These are phyloP conservation scores for Ophiostoma triangulosporum DNA, from an alignment of 2,329 filamentous ascomycete genomes.

Conservation along the genomic window DNA sequence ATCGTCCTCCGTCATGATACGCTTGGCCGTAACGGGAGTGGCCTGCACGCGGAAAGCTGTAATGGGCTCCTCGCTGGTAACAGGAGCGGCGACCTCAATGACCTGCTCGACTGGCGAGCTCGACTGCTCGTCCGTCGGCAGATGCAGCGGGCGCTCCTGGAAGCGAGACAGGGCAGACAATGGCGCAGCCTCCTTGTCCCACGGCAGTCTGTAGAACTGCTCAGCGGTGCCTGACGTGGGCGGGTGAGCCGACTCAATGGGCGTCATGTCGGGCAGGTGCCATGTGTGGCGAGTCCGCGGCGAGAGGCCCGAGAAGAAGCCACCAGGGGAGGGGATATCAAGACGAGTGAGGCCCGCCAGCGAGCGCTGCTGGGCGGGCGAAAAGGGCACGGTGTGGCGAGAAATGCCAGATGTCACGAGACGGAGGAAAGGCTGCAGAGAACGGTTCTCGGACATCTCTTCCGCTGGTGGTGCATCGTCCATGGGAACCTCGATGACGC, in stretches of 20 bases:
- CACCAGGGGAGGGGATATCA: constrained; percentile 81
- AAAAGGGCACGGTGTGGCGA: constrained; percentile 21
- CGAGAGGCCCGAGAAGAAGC: constrained; percentile 79
- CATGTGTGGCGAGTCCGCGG: constrained; percentile 67
- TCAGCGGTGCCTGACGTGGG: constrained; percentile 87
- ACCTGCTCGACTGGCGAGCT: constrained; percentile 50
- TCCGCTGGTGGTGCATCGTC: constrained; percentile 6
- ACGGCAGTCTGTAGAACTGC: constrained; percentile 78
- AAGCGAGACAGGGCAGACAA: constrained; percentile 20
- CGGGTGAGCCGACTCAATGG: constrained; percentile 37
- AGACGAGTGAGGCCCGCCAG: constrained; percentile 63
- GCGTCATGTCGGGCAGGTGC: constrained; percentile 45
- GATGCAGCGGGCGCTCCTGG: constrained; percentile 23
- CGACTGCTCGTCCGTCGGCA: constrained; percentile 24
- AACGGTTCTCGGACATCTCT: constrained; percentile 37
- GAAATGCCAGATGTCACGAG: constrained; percentile 31
- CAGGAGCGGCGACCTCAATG: constrained; percentile 40
- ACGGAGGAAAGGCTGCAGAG: constrained; percentile 32
- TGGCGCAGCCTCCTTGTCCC: constrained; percentile 32
- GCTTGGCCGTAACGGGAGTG: constrained; percentile 24
- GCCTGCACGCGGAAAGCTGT: constrained; percentile 37
- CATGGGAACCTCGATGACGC: constrained; percentile 36
- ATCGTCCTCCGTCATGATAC: constrained; percentile 14
- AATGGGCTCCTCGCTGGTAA: constrained; percentile 43
- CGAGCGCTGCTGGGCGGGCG: constrained; percentile 42